Evolutionary conservation across 1,284 basidiomycete genomes (phyloP), one percentile per base, ranked within the genome.

Genomic region (Peniophora sp.): DNA sequence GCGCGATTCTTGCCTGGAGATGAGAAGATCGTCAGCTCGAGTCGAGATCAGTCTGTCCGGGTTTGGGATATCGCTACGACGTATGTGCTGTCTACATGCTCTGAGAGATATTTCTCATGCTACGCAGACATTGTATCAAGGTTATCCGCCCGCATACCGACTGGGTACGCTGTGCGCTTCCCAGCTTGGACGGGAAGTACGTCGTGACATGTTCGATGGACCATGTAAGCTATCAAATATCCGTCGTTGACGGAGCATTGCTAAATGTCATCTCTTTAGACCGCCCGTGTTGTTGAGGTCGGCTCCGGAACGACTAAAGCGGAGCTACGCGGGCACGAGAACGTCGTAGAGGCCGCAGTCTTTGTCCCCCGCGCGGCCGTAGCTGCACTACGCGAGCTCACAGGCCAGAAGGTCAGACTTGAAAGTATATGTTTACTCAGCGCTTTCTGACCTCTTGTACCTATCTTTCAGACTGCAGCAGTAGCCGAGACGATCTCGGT

Each of bases 61-160:
- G 72, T 91, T 47, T 91, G 85, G 82, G 84, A 89, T 57, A 74
- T 89, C 8, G 69, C 81, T 2, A 82, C 78, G 35, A 85, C 82
- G 77, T 86, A 54, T 54, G 78, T 64, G 6, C 11, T 10, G 41
- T 27, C 36, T 49, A 14, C 16, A 52, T 24, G 44, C 17, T 2
- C 46, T 45, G 45, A 32, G n/a, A 19, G 45, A n/a, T n/a, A n/a
- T n/a, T n/a, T n/a, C n/a, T n/a, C n/a, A n/a, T n/a, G n/a, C n/a
- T n/a, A n/a, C 32, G 1, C 49, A 79, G 77, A 35, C 79, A 81
- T 54, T 83, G 82, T 56, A 71, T 81, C 24, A 79, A 79, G 55
- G 78, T 78, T 11, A 71, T 85, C 47, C 64, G 67, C 12, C 79
- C 79, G 0, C 88, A 90, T 61, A 64, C 72, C 10, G 84, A 88